Evolutionary conservation across 345 rosid species (phyloP).

Genomic region (Rhizophora mangle): DNA sequence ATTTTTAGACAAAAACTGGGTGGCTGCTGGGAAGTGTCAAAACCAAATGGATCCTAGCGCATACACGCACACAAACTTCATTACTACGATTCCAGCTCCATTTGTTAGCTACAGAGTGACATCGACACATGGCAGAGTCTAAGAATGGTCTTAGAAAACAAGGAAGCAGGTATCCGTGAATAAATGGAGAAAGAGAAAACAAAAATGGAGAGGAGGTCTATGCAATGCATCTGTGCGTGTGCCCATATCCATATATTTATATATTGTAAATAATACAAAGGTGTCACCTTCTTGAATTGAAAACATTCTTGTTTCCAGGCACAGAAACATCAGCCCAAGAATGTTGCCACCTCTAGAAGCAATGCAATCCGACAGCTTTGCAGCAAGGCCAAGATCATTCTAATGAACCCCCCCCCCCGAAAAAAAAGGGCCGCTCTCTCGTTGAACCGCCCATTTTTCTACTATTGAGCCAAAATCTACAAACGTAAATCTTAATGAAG

Average conservation of each 20-base stretch:
- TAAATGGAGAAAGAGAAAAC: background rate
- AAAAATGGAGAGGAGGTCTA: background rate
- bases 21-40: background rate
- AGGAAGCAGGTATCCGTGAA: background rate
- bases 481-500: background rate
- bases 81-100: background rate
- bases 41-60: background rate
- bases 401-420: conserved; percentile 11
- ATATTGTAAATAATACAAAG: background rate
- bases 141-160: background rate
- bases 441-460: background rate
- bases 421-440: background rate
- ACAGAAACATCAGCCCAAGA: conserved; percentile 88
- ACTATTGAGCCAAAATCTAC: background rate
- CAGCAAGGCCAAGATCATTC: conserved; percentile 88
- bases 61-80: background rate
- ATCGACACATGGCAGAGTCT: background rate
- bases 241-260: no score
- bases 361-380: conserved; percentile 84
- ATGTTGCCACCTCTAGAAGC: conserved; percentile 93
- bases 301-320: conserved; percentile 66
- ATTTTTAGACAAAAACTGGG: background rate
- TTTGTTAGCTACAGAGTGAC: background rate
- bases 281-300: conserved; percentile 81
- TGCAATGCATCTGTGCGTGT: no score